A percentile compares a stretch with the other conserved stretches of the same genome.
Evolutionary conservation across 305 asterid species (phyloP).

Genomic region (Withania somnifera): DNA sequence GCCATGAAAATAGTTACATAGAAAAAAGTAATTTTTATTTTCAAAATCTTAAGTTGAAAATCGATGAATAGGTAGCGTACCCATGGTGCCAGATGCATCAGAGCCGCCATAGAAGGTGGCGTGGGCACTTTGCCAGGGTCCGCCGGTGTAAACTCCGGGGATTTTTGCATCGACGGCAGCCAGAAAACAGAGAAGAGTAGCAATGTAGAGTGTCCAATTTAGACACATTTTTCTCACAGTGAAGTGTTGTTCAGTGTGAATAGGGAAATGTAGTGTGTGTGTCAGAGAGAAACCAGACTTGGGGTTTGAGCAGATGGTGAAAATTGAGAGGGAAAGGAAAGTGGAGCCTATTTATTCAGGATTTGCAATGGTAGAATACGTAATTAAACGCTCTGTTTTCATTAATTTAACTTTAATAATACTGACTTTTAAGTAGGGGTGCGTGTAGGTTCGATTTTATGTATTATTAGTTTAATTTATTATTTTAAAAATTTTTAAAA

Average conservation of each 20-base stretch:
- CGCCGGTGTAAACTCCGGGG: conserved; percentile 8
- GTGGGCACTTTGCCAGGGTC: conserved; percentile 11
- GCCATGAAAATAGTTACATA: too few species aligned
- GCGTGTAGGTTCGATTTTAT: too few species aligned
- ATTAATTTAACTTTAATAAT: not conserved
- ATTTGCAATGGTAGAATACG: not conserved
- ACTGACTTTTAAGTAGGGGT: too few species aligned
- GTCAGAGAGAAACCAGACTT: not conserved
- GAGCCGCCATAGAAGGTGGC: conserved; percentile 19
- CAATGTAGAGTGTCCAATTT: conserved; percentile 21
- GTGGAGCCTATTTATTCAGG: conserved; percentile 21
- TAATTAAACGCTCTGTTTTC: not conserved
- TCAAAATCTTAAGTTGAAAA: not conserved
- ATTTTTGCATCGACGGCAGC: not conserved
- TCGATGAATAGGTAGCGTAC: not conserved
- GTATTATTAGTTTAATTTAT: too few species aligned
- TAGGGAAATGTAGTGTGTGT: too few species aligned
- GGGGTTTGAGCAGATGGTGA: conserved; percentile 8
- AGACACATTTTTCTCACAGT: conserved; percentile 10
- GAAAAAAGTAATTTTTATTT: too few species aligned
- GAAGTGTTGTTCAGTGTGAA: not conserved
- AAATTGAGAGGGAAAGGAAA: conserved; percentile 38
- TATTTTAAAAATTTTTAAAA: too few species aligned
- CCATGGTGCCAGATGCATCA: conserved; percentile 22
- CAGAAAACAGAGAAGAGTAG: conserved; percentile 27